Evolutionary conservation across 495 filamentous ascomycete genomes (phyloP), one percentile per base, ranked within the genome.

Genomic region (Talaromyces liani): DNA sequence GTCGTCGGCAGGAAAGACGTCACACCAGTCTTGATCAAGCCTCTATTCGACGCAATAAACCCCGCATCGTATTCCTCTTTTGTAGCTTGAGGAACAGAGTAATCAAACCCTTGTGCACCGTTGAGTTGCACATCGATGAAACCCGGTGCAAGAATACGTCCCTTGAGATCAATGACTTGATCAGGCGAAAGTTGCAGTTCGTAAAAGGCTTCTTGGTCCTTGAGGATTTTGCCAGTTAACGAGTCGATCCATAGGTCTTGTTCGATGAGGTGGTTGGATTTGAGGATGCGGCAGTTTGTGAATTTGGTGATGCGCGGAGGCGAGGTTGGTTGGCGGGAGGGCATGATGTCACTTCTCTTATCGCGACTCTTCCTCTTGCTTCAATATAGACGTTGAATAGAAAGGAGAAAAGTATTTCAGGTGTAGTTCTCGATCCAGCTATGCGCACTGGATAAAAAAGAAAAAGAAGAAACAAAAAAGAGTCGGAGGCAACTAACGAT

Each of bases 91-190:
- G 88, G 84, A 2, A 90, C 77, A 1, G 90, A 92, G 72, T 93
- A 93, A 75, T 94, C 90, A 77, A 93, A 91, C 54, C 91, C 91
- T 64, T 89, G 89, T 6, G 87, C 90, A 49, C 91, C 91, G 68
- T 96, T 96, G 54, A 93, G 81, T 70, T 96, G 91, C 56, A 89
- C 86, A 68, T 96, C 91, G 68, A 95, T 91, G 66, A 94, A 82
- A 14, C 91, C 91, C 0, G 91, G 90, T 12, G 89, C 84, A 24
- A 96, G 67, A 67, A 94, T 91, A 64, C 88, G 87, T 55, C 89
- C 88, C n/a, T 84, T 79, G 12, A 94, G 84, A 67, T 96, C 83
- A 66, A 94, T 77, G 59, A 86, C 72, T 64, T 80, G 74, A 70
- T 80, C 73, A 14, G 78, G 75, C 0, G 72, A 77, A 16, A 80